Conservation (phyloP, 2,329 filamentous ascomycete species). For the Cordyceps cicadae region DNA sequence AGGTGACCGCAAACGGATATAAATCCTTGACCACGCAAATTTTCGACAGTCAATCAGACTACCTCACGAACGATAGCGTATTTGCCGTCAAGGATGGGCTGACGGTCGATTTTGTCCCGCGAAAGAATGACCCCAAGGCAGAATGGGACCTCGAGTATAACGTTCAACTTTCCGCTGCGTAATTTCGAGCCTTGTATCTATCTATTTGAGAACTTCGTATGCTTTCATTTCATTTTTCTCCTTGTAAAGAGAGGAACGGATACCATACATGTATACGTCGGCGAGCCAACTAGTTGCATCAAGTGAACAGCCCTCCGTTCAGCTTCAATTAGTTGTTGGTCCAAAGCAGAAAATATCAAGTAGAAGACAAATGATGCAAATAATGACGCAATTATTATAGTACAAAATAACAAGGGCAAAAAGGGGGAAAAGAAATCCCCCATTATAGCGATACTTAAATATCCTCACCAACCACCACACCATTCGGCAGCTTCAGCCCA, state of each 20-base stretch:
- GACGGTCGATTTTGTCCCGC: conserved; percentile 32
- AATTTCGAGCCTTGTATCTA: background rate
- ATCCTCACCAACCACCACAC: conserved; percentile 28
- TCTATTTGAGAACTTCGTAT: background rate
- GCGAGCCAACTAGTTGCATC: too few species aligned
- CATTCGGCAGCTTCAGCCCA: conserved; percentile 40
- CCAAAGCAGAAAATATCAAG: too few species aligned
- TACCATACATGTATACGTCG: too few species aligned
- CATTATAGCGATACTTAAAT: background rate
- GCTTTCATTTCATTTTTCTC: too few species aligned
- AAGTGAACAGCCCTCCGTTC: background rate
- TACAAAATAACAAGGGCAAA: background rate
- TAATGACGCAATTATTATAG: background rate
- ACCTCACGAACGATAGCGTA: conserved; percentile 46
- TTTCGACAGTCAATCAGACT: conserved; percentile 59
- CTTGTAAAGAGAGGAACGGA: too few species aligned
- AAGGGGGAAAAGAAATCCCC: too few species aligned
- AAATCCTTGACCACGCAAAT: conserved; percentile 66
- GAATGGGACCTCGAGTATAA: conserved; percentile 54
- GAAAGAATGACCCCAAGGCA: conserved; percentile 36
- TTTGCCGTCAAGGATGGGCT: conserved; percentile 48
- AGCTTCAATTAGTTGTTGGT: background rate
- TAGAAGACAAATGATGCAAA: too few species aligned
- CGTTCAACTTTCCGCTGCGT: conserved; percentile 37
- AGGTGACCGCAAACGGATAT: conserved; percentile 46